These are phyloP conservation scores for Rhamnella rubrinervis DNA, from an alignment of 331 rosid genomes.

Conservation along the genomic window DNA sequence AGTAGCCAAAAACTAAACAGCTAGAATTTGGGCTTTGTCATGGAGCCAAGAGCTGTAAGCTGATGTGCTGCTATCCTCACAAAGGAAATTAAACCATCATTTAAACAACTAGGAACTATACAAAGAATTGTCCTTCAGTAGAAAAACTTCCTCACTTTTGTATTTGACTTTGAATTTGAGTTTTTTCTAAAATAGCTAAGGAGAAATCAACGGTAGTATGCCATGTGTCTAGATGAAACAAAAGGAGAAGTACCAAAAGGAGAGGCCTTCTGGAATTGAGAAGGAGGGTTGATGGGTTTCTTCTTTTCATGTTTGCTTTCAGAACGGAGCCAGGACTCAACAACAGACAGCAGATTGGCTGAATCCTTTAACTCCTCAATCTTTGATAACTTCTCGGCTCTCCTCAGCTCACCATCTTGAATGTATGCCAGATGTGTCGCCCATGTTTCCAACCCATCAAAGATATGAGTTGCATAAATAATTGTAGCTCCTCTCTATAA, in stretches of 20 bases:
- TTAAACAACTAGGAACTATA: background rate
- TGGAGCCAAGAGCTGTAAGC: too few species aligned
- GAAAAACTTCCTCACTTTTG: constrained; percentile 8
- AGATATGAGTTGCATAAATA: constrained; percentile 92
- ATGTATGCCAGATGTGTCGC: constrained; percentile 89
- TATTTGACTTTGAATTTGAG: constrained; percentile 1
- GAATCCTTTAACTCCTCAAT: constrained; percentile 70
- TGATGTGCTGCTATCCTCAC: constrained; percentile 6
- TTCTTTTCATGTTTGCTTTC: constrained; percentile 68
- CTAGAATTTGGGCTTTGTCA: background rate
- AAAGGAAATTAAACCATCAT: constrained; percentile 6
- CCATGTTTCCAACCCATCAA: constrained; percentile 95
- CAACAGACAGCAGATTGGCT: constrained; percentile 73
- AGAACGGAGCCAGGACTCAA: constrained; percentile 87
- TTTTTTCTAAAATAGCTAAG: background rate
- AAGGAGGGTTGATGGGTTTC: constrained; percentile 43
- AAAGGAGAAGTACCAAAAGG: constrained; percentile 63
- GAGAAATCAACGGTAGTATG: constrained; percentile 70
- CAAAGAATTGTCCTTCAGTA: background rate
- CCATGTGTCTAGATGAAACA: constrained; percentile 92
- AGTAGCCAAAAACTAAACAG: background rate
- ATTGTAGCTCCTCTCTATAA: constrained; percentile 81
- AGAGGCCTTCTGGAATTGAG: constrained; percentile 39
- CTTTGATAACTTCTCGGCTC: constrained; percentile 64
- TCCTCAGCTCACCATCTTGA: constrained; percentile 80